Base-by-base conservation (phyloP, 345 rosid species). In the Salix udensis region DNA sequence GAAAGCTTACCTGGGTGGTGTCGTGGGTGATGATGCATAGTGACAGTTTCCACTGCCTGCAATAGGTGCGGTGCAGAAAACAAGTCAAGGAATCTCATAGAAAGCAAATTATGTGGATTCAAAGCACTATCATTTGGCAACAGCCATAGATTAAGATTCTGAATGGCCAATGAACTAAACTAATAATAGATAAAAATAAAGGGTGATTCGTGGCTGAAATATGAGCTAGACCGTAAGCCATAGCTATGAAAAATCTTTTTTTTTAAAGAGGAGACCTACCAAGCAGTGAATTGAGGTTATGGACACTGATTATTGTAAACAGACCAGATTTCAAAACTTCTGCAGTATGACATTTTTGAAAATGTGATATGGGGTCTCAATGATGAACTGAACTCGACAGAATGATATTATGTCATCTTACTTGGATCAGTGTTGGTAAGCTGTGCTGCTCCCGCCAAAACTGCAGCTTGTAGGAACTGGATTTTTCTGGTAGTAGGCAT, bases 371-470 rank as follows among this genome's bases (percentile, higher is more conserved):
- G 44, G 50, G 48, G 44, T 30, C 10, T 74, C 40, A 6, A 19
- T 7, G 4, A 19, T 19, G 28, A 64, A 46, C 4, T 26, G 6
- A 50, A 53, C 21, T 53, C 60, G 12, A 53, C 28, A 58, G 11
- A 23, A 9, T 21, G 48, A 34, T 61, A 30, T 50, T 23, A 18
- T 36, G 64, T 36, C 1, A 23, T 69, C 92, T 86, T 96, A 96
- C 99, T 96, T 77, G 99, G 99, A 84, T 94, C 99, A 36, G 96
- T 84, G 80, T 68, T 75, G 70, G 92, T 79, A 76, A 96, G 94
- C 70, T 92, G 97, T 70, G 98, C 98, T 40, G 96, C 71, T 77
- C 99, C 99, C 99, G 81, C 97, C 97, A 36, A 96, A 96, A 52
- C 66, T 88, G 72, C 99, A 93, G 88, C 99, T 96, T 39, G 92